Conservation (phyloP, 2,329 filamentous ascomycete genomes). For the Pseudogymnoascus sp. region DNA sequence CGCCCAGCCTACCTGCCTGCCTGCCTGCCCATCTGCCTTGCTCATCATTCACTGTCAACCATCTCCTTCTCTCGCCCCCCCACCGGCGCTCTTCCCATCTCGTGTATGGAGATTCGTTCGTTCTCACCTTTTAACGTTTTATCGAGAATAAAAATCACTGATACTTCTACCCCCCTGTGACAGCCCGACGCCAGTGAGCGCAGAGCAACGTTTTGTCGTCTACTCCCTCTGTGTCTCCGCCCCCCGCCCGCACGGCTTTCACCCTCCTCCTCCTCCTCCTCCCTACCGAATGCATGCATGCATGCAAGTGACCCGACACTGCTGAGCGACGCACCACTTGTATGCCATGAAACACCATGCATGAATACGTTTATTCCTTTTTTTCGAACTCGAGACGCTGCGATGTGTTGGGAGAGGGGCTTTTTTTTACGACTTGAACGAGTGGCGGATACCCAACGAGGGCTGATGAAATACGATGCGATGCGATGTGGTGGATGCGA, state of each 20-base stretch:
- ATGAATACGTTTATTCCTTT: no score
- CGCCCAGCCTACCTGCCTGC: not conserved
- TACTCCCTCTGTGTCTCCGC: not conserved
- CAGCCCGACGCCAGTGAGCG: not conserved
- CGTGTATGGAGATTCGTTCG: conserved; percentile 6
- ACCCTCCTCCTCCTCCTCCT: not conserved
- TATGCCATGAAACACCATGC: no score
- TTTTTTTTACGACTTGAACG: no score
- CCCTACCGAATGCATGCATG: not conserved
- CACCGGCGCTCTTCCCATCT: not conserved
- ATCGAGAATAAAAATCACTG: not conserved
- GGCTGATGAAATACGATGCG: no score
- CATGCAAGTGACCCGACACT: no score
- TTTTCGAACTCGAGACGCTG: no score
- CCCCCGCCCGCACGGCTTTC: no score
- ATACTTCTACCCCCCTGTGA: not conserved
- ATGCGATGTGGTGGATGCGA: no score
- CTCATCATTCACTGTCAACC: no score
- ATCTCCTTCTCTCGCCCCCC: not conserved
- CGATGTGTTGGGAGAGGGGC: no score
- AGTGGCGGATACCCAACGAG: no score
- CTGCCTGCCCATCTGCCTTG: not conserved
- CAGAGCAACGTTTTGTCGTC: not conserved
- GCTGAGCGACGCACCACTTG: no score
- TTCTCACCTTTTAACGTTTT: not conserved